Evolutionary conservation across 176 grass and related monocot species (phyloP), one percentile per base, ranked within the genome.

Genomic region (Musa schizocarpa): DNA sequence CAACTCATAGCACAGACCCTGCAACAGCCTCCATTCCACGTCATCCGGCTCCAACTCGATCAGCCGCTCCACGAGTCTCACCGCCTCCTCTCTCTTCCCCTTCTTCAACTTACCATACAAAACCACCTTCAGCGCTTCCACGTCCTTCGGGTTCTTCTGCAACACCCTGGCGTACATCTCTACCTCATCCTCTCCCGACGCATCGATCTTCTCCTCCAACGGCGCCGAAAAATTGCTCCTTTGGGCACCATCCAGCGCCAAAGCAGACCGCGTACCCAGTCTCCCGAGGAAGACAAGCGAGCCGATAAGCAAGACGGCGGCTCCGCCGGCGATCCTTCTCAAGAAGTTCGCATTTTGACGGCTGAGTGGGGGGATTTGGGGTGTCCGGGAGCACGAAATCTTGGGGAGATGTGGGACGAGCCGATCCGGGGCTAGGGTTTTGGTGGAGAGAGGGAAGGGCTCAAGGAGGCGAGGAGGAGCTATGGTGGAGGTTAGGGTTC

Each of bases 11-110:
- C 87, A 77, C 50, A 87, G 78, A 62, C 88, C 95, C 80, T 84
- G 89, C 79, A 89, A 83, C 34, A 98, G 82, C 25, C 72, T 79
- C 95, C 95, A 98, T 74, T 98, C 95, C 59, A 89, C 65, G 69
- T 91, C 88, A 29, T 76, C 70, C 17, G 88, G 88, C 82, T 98
- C 80, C 17, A 85, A 67, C 64, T 66, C 80, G 19, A 86, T 85
- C 82, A 98, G 80, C 75, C 74, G 77, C 17, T 78, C 74, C 23
- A 82, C 79, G 76, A 81, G 91, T 54, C 50, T 19, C 82, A 93
- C 68, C 34, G 90, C 90, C 23, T 78, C 86, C 76, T 74, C 84
- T 84, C 83, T 89, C 65, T 98, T 80, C 69, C 62, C 78, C 17
- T 86, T 82, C 89, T 72, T 79, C 88, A 98, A 84, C 79, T 76